Evolutionary conservation across 129 eudicot species (phyloP).

Genomic region (Mikania micrantha): DNA sequence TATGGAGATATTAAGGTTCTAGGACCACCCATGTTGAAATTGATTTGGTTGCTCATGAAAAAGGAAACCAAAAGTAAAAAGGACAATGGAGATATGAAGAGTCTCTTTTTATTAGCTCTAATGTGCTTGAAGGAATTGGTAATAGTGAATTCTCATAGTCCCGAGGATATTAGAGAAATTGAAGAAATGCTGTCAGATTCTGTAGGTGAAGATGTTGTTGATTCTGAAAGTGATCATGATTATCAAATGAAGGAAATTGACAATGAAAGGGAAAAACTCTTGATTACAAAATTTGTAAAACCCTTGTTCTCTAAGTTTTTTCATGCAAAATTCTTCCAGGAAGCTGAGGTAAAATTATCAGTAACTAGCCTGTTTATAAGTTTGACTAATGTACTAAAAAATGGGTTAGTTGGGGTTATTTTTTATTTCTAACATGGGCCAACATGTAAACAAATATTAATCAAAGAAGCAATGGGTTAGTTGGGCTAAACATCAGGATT

Average conservation of each 20-base stretch:
- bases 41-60: slow-evolving; percentile 48
- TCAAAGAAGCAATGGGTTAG: not conserved
- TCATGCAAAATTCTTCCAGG: slow-evolving; percentile 50
- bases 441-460: not conserved
- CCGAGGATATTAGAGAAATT: slow-evolving; percentile 34
- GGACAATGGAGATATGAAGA: slow-evolving; percentile 48
- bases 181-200: slow-evolving; percentile 43
- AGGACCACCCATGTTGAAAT: slow-evolving; percentile 53
- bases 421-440: not conserved
- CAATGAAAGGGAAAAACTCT: slow-evolving; percentile 34
- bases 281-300: slow-evolving; percentile 42
- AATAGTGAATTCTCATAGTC: slow-evolving; percentile 27
- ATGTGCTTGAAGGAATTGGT: slow-evolving; percentile 59
- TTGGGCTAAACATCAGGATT: not conserved
- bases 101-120: slow-evolving; percentile 42
- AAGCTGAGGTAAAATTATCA: slow-evolving; percentile 51
- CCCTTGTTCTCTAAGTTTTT: slow-evolving; percentile 61
- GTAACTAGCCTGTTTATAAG: not conserved
- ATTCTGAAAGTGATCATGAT: slow-evolving; percentile 20
- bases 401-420: not conserved
- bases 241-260: slow-evolving; percentile 27
- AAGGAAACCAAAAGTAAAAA: slow-evolving; percentile 45
- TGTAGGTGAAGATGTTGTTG: slow-evolving; percentile 24
- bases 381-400: not conserved
- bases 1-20: slow-evolving; percentile 61